Percentiles rank a stretch among this genome's conserved stretches.
Evolutionary conservation across 345 rosid genomes (phyloP).

Genomic region (Sonneratia alba): DNA sequence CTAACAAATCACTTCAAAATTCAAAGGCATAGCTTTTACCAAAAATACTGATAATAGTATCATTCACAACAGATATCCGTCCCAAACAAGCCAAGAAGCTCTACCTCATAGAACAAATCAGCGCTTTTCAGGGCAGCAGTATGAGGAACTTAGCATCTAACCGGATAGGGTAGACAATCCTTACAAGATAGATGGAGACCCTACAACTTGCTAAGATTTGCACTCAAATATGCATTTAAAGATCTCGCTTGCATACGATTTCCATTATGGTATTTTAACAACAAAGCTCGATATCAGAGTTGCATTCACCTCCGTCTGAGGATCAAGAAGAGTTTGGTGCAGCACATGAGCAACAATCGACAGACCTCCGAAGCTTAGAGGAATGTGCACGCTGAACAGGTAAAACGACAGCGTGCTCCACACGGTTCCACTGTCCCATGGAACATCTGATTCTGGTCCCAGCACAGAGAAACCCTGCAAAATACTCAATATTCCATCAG

Average conservation of each 20-base stretch:
- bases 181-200: background rate
- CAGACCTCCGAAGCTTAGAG: slow-evolving; percentile 76
- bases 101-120: background rate
- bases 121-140: background rate
- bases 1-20: background rate
- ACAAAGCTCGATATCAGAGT: background rate
- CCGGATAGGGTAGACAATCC: background rate
- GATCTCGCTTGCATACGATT: background rate
- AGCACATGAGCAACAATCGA: slow-evolving; percentile 50
- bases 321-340: slow-evolving; percentile 53
- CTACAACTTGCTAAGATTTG: background rate
- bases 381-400: slow-evolving; percentile 72
- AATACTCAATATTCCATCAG: background rate
- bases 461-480: slow-evolving; percentile 48
- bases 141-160: background rate
- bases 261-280: background rate
- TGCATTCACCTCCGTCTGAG: slow-evolving; percentile 59
- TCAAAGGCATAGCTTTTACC: background rate
- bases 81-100: background rate
- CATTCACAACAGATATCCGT: background rate
- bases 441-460: slow-evolving; percentile 39
- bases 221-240: background rate
- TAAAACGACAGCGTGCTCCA: slow-evolving; percentile 76
- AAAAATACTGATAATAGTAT: background rate
- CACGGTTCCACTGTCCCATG: slow-evolving; percentile 49